phyloP scores from a whole-genome alignment of 2,329 filamentous ascomycete genomes.

The Magnaporthiopsis rhizophila region DNA sequence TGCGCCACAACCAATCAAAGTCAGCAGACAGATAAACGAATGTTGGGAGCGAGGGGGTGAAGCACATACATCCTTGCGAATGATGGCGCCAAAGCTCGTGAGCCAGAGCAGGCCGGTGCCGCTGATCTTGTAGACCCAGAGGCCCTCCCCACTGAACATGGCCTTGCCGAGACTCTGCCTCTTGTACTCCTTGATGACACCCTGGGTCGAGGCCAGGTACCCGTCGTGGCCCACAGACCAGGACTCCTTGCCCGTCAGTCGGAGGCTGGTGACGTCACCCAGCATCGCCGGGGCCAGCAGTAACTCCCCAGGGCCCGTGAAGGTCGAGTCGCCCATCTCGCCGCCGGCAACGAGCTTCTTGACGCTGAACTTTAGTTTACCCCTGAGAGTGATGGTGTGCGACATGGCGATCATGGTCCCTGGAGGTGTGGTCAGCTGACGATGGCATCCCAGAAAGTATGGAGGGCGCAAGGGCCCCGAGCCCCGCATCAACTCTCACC shows the following conservation, averaged over 20 bases:
- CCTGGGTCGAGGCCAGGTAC: constrained; percentile 78
- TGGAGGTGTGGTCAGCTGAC: constrained; percentile 18
- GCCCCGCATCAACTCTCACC: constrained; percentile 33
- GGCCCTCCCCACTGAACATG: constrained; percentile 86
- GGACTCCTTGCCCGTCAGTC: constrained; percentile 59
- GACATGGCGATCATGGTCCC: constrained; percentile 95
- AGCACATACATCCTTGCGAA: constrained; percentile 76
- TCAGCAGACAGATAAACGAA: background rate
- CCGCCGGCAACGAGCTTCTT: constrained; percentile 85
- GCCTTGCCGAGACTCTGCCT: constrained; percentile 79
- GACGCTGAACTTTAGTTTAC: constrained; percentile 73
- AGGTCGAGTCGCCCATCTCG: constrained; percentile 71
- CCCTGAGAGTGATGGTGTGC: constrained; percentile 75
- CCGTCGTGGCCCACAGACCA: constrained; percentile 86
- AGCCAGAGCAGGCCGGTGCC: constrained; percentile 82
- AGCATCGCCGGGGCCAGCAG: constrained; percentile 72
- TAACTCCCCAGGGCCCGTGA: constrained; percentile 84
- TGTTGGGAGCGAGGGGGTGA: background rate
- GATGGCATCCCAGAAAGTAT: background rate
- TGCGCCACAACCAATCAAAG: constrained; percentile 3
- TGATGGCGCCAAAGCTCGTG: constrained; percentile 88
- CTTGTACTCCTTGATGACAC: constrained; percentile 83
- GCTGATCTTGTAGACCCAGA: constrained; percentile 82
- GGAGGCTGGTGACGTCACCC: constrained; percentile 78
- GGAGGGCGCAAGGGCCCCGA: background rate